These are phyloP conservation scores for Cairneyella variabilis DNA, from an alignment of 495 filamentous ascomycete species.

Conservation along the genomic window DNA sequence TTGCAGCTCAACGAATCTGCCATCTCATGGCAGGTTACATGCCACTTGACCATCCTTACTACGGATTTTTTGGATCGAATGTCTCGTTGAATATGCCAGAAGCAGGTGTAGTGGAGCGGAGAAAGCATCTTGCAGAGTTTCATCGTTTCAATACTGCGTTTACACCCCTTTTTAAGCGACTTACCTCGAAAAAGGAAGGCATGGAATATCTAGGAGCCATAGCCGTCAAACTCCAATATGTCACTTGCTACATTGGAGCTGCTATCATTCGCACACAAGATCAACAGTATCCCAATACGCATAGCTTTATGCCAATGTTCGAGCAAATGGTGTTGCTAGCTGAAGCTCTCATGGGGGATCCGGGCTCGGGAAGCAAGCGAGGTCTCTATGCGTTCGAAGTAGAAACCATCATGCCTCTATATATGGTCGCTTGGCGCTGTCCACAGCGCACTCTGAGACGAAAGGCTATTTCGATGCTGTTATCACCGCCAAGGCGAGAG, in stretches of 20 bases:
- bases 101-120: not conserved
- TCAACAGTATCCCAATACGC: not conserved
- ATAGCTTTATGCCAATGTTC: not conserved
- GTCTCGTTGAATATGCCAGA: not conserved
- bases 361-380: not conserved
- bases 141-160: not conserved
- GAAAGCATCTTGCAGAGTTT: not conserved
- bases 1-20: not conserved
- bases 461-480: not conserved
- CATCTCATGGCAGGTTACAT: not conserved
- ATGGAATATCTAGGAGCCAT: not conserved
- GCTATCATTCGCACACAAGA: not conserved
- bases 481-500: not conserved
- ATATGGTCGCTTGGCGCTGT: not conserved
- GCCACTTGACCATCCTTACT: not conserved
- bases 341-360: not conserved
- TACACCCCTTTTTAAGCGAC: not conserved
- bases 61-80: not conserved
- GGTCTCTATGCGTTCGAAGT: not conserved
- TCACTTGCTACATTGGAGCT: not conserved
- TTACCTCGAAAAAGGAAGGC: not conserved
- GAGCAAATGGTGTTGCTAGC: not conserved
- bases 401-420: not conserved
- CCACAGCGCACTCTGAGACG: not conserved
- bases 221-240: not conserved